Evolutionary conservation across 768 basidiomycete genomes (phyloP).

Genomic region (Naganishia vishniacii): DNA sequence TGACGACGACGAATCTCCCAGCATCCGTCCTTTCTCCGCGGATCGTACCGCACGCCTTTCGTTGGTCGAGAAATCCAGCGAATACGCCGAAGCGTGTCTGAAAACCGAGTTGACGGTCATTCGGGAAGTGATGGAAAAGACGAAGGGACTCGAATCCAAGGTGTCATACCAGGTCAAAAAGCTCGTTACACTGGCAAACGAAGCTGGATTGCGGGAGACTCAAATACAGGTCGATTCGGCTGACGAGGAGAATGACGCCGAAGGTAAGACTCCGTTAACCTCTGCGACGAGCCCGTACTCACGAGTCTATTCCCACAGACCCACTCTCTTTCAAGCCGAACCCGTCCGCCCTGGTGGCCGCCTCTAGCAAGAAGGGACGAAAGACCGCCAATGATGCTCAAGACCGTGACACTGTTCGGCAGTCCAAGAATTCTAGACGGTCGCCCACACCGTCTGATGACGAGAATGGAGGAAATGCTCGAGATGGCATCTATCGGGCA

Average conservation of each 20-base stretch:
- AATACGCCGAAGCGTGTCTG: slow-evolving; percentile 18
- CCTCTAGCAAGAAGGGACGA: slow-evolving; percentile 27
- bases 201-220: slow-evolving; percentile 49
- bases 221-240: slow-evolving; percentile 36
- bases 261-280: slow-evolving; percentile 55
- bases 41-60: slow-evolving; percentile 1
- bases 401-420: slow-evolving; percentile 1
- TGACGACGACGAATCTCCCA: slow-evolving; percentile 7
- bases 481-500: slow-evolving; percentile 53
- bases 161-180: slow-evolving; percentile 97
- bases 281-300: background rate
- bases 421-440: slow-evolving; percentile 14
- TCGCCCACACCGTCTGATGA: slow-evolving; percentile 22
- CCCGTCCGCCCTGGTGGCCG: slow-evolving; percentile 61
- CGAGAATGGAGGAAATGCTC: slow-evolving; percentile 29
- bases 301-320: slow-evolving; percentile 54
- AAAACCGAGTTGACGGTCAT: slow-evolving; percentile 64
- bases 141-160: slow-evolving; percentile 72
- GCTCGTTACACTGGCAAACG: slow-evolving; percentile 66
- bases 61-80: background rate
- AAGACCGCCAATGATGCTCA: slow-evolving; percentile 44
- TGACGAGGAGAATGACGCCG: slow-evolving; percentile 50
- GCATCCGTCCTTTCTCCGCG: slow-evolving; percentile 12
- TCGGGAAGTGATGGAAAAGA: slow-evolving; percentile 80
- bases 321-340: slow-evolving; percentile 89